Percentiles rank a stretch among this genome's conserved stretches.
phyloP scores from a whole-genome alignment of 345 rosid genomes.

The Rhodamnia argentea region DNA sequence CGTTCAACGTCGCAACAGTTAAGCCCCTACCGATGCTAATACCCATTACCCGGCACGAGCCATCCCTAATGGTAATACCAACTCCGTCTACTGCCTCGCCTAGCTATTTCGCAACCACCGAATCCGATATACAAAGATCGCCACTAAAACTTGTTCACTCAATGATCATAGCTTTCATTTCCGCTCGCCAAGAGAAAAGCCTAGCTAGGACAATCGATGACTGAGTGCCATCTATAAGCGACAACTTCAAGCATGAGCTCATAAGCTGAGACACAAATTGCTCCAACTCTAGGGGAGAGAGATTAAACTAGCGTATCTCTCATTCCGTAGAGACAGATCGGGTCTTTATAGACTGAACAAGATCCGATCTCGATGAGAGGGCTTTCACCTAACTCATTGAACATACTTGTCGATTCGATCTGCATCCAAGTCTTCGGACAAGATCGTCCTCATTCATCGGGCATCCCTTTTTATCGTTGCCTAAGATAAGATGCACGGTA shows the following conservation, averaged over 20 bases:
- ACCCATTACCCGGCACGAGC: not conserved
- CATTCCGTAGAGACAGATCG: fast-evolving
- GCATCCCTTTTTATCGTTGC: not conserved
- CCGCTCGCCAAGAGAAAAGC: not conserved
- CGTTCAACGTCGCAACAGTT: not conserved
- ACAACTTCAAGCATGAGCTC: not conserved
- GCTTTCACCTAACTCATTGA: not conserved
- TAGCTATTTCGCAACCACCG: not conserved
- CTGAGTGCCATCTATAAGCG: not conserved
- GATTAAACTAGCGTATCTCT: not conserved
- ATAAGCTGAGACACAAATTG: not conserved
- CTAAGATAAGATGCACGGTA: not conserved
- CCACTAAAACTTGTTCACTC: not conserved
- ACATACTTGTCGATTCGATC: not conserved
- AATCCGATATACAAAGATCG: not conserved
- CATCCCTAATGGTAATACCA: not conserved
- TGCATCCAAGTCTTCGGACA: not conserved
- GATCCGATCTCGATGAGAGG: not conserved
- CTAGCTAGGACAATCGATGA: not conserved
- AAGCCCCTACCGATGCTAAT: not conserved
- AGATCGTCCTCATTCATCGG: not conserved
- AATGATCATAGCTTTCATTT: not conserved
- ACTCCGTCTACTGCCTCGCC: not conserved
- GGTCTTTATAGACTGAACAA: not conserved
- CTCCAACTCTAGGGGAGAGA: not conserved